Conservation (phyloP, 2,329 filamentous ascomycete species). For the Emergomyces pasteurianus region DNA sequence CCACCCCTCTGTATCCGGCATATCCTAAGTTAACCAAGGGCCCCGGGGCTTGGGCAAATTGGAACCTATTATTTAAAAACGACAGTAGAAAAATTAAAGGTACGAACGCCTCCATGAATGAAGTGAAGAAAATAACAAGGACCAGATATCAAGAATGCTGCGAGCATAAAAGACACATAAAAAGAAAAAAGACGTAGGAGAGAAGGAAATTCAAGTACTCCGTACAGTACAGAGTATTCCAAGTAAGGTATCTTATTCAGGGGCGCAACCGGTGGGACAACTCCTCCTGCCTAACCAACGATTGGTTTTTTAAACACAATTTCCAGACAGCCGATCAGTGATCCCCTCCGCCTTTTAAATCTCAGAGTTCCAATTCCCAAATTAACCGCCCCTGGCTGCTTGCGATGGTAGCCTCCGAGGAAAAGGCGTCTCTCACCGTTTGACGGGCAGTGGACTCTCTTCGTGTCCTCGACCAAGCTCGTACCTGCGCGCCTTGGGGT, state of each 20-base stretch:
- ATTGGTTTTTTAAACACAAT: no score
- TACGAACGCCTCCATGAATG: neutral
- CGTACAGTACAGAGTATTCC: no score
- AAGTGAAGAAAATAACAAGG: neutral
- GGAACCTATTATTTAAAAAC: neutral
- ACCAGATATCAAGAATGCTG: no score
- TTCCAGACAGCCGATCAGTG: neutral
- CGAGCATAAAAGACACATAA: no score
- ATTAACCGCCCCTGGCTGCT: neutral
- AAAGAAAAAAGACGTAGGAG: no score
- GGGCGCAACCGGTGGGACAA: neutral
- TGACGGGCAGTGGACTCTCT: neutral
- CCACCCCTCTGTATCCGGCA: slow-evolving; percentile 50
- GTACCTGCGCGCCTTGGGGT: neutral
- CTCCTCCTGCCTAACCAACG: neutral
- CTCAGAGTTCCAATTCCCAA: neutral
- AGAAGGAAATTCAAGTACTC: no score
- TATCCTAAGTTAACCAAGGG: slow-evolving; percentile 52
- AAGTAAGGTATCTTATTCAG: neutral
- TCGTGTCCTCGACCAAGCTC: neutral
- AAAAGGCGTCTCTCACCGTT: neutral
- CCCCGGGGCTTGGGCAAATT: slow-evolving; percentile 12
- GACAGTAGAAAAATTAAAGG: neutral
- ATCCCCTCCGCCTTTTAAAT: neutral
- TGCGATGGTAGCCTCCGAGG: neutral